These are phyloP conservation scores for Berberis thunbergii DNA, from an alignment of 164 flowering plant genomes.

Conservation along the genomic window DNA sequence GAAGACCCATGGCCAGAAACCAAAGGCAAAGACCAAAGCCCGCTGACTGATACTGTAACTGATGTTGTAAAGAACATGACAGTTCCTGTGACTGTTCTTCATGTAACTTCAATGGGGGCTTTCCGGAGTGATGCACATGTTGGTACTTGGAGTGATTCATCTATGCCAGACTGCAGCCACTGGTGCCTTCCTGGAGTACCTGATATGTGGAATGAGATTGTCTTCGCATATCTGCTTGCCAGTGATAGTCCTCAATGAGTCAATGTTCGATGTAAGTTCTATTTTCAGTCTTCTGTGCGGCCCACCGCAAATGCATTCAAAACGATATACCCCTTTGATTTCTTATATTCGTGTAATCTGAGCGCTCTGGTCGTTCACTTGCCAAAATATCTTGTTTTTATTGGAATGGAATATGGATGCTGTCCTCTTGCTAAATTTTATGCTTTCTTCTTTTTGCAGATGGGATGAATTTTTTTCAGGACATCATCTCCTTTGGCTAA, in stretches of 20 bases:
- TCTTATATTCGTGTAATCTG: no score
- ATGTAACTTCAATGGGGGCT: conserved; percentile 61
- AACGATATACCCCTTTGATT: no score
- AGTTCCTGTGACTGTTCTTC: conserved; percentile 49
- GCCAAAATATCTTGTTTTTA: no score
- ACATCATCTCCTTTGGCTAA: no score
- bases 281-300: not conserved
- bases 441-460: no score
- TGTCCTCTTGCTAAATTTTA: no score
- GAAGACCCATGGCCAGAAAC: conserved; percentile 29
- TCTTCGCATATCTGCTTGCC: conserved; percentile 33
- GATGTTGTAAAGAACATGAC: conserved; percentile 41
- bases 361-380: no score
- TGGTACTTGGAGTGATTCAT: conserved; percentile 62
- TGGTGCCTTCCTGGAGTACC: conserved; percentile 98
- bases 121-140: conserved; percentile 78
- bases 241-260: conserved; percentile 7
- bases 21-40: conserved; percentile 32
- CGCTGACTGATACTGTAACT: conserved; percentile 35
- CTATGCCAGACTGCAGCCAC: conserved; percentile 81
- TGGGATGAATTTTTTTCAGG: no score
- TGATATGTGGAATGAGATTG: conserved; percentile 79
- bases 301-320: not conserved
- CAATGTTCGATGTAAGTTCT: not conserved
- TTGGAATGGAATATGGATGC: no score